These are phyloP conservation scores for Litsea cubeba DNA, from an alignment of 164 flowering plant species.

Conservation along the genomic window DNA sequence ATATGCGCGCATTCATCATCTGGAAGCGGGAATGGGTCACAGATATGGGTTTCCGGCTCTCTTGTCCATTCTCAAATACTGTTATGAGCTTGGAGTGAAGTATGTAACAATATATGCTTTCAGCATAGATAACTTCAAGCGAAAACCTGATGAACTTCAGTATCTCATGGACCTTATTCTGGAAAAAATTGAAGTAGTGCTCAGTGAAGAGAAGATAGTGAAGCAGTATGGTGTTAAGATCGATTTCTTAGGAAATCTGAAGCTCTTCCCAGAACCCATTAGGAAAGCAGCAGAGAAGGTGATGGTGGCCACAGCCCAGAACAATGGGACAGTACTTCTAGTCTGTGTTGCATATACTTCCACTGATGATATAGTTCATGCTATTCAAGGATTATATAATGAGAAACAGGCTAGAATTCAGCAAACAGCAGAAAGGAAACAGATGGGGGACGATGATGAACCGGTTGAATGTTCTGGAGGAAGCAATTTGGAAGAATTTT, in stretches of 20 bases:
- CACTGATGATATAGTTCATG: slow-evolving; percentile 59
- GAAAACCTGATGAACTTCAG: slow-evolving; percentile 63
- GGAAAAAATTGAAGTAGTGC: slow-evolving; percentile 57
- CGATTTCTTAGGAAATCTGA: slow-evolving; percentile 54
- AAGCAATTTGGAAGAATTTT: background rate
- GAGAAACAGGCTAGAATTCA: slow-evolving; percentile 21
- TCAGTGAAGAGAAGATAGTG: slow-evolving; percentile 45
- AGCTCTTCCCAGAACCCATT: slow-evolving; percentile 45
- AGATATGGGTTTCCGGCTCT: slow-evolving; percentile 43
- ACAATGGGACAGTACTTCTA: slow-evolving; percentile 34
- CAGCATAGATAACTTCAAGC: slow-evolving; percentile 79
- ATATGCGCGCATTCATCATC: slow-evolving; percentile 37
- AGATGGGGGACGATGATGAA: background rate
- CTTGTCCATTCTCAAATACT: slow-evolving; percentile 47
- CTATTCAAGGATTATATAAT: slow-evolving; percentile 39
- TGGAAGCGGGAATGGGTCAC: slow-evolving; percentile 45
- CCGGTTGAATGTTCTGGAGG: background rate
- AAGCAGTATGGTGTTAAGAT: slow-evolving; percentile 51
- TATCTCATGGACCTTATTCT: slow-evolving; percentile 52
- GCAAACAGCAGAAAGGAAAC: background rate
- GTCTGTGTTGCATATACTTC: slow-evolving; percentile 74
- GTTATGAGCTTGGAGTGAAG: slow-evolving; percentile 64
- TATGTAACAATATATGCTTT: slow-evolving; percentile 69
- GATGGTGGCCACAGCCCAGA: slow-evolving; percentile 50
- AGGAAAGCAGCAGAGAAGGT: slow-evolving; percentile 59